Evolutionary conservation across 805 yeast genomes (phyloP).

Genomic region (Hanseniaspora singularis): DNA sequence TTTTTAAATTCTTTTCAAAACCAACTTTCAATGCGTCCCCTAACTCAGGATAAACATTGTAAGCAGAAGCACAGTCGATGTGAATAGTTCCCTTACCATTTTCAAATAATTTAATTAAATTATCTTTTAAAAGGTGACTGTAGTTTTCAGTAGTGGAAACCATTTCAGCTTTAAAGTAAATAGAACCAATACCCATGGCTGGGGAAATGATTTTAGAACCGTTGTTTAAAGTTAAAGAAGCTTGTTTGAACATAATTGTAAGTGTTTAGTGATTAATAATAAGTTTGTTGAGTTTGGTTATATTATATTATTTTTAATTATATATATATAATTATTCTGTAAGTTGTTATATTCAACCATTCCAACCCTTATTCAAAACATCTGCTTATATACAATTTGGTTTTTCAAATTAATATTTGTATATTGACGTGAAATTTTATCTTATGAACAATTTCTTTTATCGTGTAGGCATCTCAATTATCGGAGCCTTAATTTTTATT

Average conservation of each 20-base stretch:
- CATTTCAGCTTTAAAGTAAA: constrained; percentile 32
- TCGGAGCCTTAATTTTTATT: too few relatives aligned
- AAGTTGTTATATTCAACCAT: not conserved
- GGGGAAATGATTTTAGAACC: constrained; percentile 35
- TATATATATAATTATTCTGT: too few relatives aligned
- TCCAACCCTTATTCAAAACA: not conserved
- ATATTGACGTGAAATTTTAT: too few relatives aligned
- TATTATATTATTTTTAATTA: too few relatives aligned
- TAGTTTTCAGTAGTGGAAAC: constrained; percentile 16
- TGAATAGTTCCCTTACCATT: constrained; percentile 39
- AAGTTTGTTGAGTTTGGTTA: not conserved
- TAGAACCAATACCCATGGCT: constrained; percentile 49
- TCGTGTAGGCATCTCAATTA: too few relatives aligned
- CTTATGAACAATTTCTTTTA: too few relatives aligned
- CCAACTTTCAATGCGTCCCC: constrained; percentile 35
- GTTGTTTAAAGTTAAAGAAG: constrained; percentile 26
- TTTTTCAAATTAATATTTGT: not conserved
- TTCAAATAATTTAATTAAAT: constrained; percentile 29
- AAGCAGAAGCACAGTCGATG: constrained; percentile 47
- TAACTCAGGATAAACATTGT: constrained; percentile 42
- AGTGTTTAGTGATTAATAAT: constrained; percentile 26
- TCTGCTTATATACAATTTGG: not conserved
- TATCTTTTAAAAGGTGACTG: constrained; percentile 22
- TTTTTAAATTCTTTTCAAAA: constrained; percentile 17
- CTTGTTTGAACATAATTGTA: constrained; percentile 27